These are phyloP conservation scores for Agrostemma githago DNA, from an alignment of 148 eudicot genomes.

Conservation along the genomic window DNA sequence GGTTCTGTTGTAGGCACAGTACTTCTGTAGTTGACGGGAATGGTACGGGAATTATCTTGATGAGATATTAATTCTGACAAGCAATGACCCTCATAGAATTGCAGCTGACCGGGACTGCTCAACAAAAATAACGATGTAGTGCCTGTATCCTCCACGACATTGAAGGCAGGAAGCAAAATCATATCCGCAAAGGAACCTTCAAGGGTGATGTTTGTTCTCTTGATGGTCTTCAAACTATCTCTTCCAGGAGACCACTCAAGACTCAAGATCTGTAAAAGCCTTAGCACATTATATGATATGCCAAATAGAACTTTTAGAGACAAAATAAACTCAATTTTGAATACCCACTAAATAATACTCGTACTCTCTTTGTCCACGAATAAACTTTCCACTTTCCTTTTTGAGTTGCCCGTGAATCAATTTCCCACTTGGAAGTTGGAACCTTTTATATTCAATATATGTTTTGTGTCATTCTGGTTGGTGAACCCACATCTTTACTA, in stretches of 20 bases:
- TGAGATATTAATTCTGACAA: conserved; percentile 49
- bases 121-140: conserved; percentile 60
- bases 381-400: not conserved
- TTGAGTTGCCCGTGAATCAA: not conserved
- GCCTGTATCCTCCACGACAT: conserved; percentile 34
- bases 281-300: conserved; percentile 12
- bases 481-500: not conserved
- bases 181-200: conserved; percentile 89
- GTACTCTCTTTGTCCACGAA: not conserved
- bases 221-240: conserved; percentile 54
- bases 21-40: conserved; percentile 50
- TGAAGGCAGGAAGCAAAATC: conserved; percentile 46
- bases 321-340: conserved; percentile 1
- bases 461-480: not conserved
- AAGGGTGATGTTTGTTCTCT: conserved; percentile 75
- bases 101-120: conserved; percentile 85
- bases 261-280: conserved; percentile 65
- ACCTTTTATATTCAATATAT: not conserved
- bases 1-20: conserved; percentile 76
- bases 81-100: conserved; percentile 60
- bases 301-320: conserved; percentile 6
- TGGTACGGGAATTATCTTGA: conserved; percentile 44
- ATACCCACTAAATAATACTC: not conserved
- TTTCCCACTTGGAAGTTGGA: not conserved
- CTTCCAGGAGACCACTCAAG: conserved; percentile 85